Conservation (phyloP, 805 yeast genomes). For the Pichia ethanolica region DNA sequence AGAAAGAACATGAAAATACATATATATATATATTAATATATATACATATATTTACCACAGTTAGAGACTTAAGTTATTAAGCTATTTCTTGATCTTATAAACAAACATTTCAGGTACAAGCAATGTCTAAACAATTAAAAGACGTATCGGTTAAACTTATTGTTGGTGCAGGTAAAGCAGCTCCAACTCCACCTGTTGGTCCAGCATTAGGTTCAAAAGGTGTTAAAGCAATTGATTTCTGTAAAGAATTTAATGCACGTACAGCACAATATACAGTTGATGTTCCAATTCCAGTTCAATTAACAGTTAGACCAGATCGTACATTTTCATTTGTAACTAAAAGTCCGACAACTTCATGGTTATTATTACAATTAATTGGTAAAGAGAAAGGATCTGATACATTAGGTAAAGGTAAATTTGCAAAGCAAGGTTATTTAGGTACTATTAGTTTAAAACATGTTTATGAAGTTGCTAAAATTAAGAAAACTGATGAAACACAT, state of each 20-base stretch:
- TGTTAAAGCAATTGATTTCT: constrained; percentile 95
- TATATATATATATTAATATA: no score
- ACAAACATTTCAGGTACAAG: no score
- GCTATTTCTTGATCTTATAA: no score
- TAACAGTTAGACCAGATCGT: constrained; percentile 89
- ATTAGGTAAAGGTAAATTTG: constrained; percentile 56
- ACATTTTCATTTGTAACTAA: constrained; percentile 79
- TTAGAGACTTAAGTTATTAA: not conserved
- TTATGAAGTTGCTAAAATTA: constrained; percentile 91
- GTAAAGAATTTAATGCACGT: constrained; percentile 96
- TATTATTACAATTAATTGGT: constrained; percentile 75
- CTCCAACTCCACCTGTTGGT: constrained; percentile 98
- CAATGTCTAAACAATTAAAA: constrained; percentile 31
- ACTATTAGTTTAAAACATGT: constrained; percentile 73
- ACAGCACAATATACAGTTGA: constrained; percentile 85
- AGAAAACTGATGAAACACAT: constrained; percentile 79
- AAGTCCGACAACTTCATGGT: constrained; percentile 87
- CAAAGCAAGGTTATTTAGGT: constrained; percentile 27
- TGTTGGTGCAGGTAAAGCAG: constrained; percentile 96
- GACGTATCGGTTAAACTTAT: constrained; percentile 75
- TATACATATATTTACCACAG: no score
- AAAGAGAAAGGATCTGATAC: constrained; percentile 70
- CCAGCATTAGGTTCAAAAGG: constrained; percentile 98
- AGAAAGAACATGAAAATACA: no score
- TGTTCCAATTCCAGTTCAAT: constrained; percentile 78